A percentile compares a stretch with the other conserved stretches of the same genome.
Evolutionary conservation across 75 land plant species (phyloP).

Genomic region (Chamaecyparis obtusa): DNA sequence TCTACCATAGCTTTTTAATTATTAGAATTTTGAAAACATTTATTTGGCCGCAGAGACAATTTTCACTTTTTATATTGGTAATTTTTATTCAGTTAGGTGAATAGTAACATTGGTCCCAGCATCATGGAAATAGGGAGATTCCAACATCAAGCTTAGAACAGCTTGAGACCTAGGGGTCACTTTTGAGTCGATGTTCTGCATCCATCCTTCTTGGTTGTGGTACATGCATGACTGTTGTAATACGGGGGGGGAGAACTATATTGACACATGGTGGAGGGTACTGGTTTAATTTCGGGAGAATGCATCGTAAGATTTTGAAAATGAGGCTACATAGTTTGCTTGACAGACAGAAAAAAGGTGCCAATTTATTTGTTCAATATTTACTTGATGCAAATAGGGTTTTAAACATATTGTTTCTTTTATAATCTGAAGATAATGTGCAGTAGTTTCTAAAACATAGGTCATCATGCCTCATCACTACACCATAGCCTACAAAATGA

Average conservation of each 20-base stretch:
- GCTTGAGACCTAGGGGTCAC: not conserved
- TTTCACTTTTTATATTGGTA: not conserved
- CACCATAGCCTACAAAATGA: not conserved
- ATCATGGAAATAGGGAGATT: not conserved
- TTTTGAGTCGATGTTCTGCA: not conserved
- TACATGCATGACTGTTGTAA: not conserved
- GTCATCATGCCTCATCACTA: not conserved
- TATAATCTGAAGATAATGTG: not conserved
- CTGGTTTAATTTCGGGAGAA: too few species aligned
- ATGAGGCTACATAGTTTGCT: not conserved
- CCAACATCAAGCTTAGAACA: not conserved
- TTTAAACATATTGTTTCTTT: not conserved
- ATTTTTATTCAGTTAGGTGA: not conserved
- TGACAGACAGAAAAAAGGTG: not conserved
- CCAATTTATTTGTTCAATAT: not conserved
- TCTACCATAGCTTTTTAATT: not conserved
- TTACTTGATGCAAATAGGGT: not conserved
- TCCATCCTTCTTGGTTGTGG: too few species aligned
- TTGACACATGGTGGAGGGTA: too few species aligned
- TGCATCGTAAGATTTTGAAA: not conserved
- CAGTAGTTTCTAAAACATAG: not conserved
- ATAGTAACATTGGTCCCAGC: not conserved
- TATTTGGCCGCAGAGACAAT: not conserved
- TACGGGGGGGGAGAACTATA: too few species aligned
- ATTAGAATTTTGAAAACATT: not conserved